phyloP scores from a whole-genome alignment of 225 moss, liverwort and hornwort genomes.

The Sphagnum contortum region DNA sequence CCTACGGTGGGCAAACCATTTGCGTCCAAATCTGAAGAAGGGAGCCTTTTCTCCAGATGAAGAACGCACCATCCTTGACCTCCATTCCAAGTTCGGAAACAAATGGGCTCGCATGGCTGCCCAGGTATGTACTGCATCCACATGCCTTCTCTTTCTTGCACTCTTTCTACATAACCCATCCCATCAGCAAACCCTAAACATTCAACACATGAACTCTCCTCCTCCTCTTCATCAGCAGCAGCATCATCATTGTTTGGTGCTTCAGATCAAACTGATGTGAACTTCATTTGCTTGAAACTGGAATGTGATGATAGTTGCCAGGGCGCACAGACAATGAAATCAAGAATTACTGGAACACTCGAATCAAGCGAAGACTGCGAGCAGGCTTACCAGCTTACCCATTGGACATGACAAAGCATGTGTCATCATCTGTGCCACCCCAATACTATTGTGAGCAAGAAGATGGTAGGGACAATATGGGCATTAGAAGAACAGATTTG shows the following conservation, averaged over 20 bases:
- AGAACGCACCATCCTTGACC: constrained; percentile 88
- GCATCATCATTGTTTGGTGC: neutral
- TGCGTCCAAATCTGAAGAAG: constrained; percentile 97
- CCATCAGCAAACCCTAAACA: neutral
- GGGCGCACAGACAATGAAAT: constrained; percentile 98
- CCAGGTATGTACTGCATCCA: constrained; percentile 36
- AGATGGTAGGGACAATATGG: constrained; percentile 56
- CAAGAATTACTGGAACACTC: constrained; percentile 98
- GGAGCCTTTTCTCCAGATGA: constrained; percentile 96
- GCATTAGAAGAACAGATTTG: too few species aligned
- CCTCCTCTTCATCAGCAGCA: neutral
- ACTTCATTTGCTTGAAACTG: constrained; percentile 7
- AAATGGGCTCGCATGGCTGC: constrained; percentile 99
- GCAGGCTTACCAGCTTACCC: constrained; percentile 92
- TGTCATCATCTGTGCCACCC: constrained; percentile 23
- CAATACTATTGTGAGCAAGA: constrained; percentile 59
- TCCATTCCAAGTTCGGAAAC: constrained; percentile 95
- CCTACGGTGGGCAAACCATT: constrained; percentile 94
- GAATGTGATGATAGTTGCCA: constrained; percentile 55
- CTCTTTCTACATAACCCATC: neutral
- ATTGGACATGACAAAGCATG: constrained; percentile 47
- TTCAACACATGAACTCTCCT: neutral
- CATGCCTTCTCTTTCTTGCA: neutral
- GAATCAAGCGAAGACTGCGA: constrained; percentile 92
- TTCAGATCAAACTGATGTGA: neutral